Evolutionary conservation across 805 yeast genomes (phyloP).

Genomic region (Hanseniaspora pseudoguilliermondii): DNA sequence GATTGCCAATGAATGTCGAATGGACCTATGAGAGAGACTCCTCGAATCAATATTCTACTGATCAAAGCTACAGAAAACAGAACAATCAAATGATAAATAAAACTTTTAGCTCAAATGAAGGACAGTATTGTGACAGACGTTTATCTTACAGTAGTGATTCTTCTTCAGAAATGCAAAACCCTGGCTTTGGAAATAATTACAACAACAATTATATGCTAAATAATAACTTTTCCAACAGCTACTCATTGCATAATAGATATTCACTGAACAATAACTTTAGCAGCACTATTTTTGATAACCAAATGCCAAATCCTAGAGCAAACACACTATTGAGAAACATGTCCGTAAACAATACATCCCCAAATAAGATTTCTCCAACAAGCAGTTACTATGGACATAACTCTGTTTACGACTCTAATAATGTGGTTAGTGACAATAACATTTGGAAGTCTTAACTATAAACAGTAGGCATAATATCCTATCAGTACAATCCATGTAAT

Average conservation of each 20-base stretch:
- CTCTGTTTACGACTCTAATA: background rate
- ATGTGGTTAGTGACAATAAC: background rate
- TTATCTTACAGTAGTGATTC: background rate
- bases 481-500: background rate
- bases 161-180: background rate
- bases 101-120: background rate
- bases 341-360: background rate
- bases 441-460: background rate
- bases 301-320: background rate
- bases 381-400: background rate
- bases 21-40: constrained; percentile 45
- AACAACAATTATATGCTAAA: background rate
- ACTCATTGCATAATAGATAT: background rate
- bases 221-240: background rate
- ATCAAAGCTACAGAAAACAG: background rate
- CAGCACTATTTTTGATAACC: background rate
- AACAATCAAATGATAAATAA: background rate
- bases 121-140: background rate
- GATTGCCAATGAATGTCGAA: constrained; percentile 47
- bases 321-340: background rate
- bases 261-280: background rate
- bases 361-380: background rate
- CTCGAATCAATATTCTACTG: background rate
- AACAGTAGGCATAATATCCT: background rate
- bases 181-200: background rate